phyloP scores from a whole-genome alignment of 345 rosid species.

The Eucalyptus curtisii region DNA sequence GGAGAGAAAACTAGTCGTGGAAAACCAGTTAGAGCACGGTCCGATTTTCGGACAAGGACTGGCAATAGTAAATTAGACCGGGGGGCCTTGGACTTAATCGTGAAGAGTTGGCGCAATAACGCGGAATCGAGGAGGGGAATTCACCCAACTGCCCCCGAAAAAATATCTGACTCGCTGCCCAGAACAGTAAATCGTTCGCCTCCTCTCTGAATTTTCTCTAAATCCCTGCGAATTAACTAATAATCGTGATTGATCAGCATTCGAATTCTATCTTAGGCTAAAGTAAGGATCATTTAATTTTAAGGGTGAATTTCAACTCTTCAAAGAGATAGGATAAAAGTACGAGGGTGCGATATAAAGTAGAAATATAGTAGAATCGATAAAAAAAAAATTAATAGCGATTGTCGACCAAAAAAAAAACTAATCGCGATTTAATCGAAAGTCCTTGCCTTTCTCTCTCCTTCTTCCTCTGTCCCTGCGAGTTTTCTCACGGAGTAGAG shows the following conservation, averaged over 20 bases:
- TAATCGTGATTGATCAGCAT: background rate
- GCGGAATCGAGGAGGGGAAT: background rate
- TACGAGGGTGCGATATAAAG: no score
- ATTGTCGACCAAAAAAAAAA: no score
- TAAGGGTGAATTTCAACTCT: no score
- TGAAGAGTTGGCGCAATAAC: background rate
- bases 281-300: no score
- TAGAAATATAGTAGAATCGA: no score
- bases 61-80: background rate
- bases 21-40: background rate
- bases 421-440: background rate
- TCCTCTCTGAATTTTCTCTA: background rate
- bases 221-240: background rate
- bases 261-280: no score
- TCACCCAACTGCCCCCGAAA: background rate
- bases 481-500: background rate
- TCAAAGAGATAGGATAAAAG: no score
- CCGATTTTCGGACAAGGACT: background rate
- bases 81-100: background rate
- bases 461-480: background rate
- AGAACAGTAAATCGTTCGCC: no score
- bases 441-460: background rate
- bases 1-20: background rate
- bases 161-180: slow-evolving; percentile 6
- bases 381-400: no score